Percentiles rank a stretch among this genome's conserved stretches.
phyloP scores from a whole-genome alignment of 805 yeast genomes.

The Candida mattraensis region DNA sequence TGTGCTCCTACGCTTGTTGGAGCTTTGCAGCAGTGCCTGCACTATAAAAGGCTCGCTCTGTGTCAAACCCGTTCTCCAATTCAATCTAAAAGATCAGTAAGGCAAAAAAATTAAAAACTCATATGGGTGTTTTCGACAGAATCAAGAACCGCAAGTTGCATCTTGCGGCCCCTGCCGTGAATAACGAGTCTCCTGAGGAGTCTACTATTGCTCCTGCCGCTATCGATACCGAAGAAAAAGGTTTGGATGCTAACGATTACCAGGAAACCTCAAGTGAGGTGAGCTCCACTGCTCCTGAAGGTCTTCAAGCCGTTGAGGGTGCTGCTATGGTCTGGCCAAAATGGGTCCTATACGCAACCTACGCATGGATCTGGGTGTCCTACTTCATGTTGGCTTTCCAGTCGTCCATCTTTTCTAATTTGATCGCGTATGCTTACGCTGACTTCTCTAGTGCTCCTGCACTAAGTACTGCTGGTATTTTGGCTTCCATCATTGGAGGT shows the following conservation, averaged over 20 bases:
- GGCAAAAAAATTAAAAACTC: no score
- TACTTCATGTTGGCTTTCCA: slow-evolving; percentile 37
- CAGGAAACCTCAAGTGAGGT: slow-evolving; percentile 8
- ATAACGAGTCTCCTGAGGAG: no score
- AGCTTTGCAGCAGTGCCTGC: no score
- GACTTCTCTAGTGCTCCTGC: slow-evolving; percentile 31
- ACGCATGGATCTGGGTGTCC: slow-evolving; percentile 35
- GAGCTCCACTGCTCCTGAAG: slow-evolving; percentile 26
- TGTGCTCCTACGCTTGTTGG: no score
- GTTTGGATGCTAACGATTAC: background rate
- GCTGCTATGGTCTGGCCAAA: slow-evolving; percentile 34
- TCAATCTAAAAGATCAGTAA: no score
- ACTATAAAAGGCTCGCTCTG: no score
- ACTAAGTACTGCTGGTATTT: slow-evolving; percentile 30
- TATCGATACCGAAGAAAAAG: background rate
- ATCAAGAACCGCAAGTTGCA: slow-evolving; percentile 4
- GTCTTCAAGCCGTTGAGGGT: slow-evolving; percentile 34
- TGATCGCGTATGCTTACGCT: slow-evolving; percentile 26
- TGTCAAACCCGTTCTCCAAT: no score
- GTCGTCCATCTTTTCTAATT: slow-evolving; percentile 25
- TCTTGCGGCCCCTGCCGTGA: no score
- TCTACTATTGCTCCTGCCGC: slow-evolving; percentile 1
- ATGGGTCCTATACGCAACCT: slow-evolving; percentile 27
- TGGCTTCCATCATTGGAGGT: slow-evolving; percentile 35
- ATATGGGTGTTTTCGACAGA: slow-evolving; percentile 5